phyloP scores from a whole-genome alignment of 2,329 filamentous ascomycete species.

The Botrytis hyacinthi region DNA sequence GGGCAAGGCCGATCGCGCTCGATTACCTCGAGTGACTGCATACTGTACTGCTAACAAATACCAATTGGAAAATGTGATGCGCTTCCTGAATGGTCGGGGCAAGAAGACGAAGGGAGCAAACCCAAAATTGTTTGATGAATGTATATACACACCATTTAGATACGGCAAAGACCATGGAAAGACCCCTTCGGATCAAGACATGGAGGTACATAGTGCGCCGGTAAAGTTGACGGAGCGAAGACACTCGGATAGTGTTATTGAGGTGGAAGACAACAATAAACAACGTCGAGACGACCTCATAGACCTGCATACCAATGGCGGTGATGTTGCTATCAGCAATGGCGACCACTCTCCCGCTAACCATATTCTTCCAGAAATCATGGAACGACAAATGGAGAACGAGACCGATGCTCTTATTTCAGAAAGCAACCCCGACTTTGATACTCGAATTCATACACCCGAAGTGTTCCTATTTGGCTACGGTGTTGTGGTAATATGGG shows the following conservation, averaged over 20 bases:
- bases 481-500: constrained; percentile 97
- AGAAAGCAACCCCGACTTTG: constrained; percentile 64
- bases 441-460: constrained; percentile 84
- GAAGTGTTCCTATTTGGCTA: constrained; percentile 98
- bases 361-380: constrained; percentile 30
- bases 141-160: constrained; percentile 91
- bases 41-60: constrained; percentile 95
- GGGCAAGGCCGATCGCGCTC: constrained; percentile 87
- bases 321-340: constrained; percentile 39
- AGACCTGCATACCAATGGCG: constrained; percentile 50
- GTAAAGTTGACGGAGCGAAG: constrained; percentile 59
- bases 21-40: constrained; percentile 86
- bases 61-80: constrained; percentile 83
- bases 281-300: constrained; percentile 60
- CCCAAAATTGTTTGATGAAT: constrained; percentile 95
- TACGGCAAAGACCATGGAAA: constrained; percentile 54
- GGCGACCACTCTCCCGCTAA: constrained; percentile 31
- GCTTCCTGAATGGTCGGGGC: constrained; percentile 81
- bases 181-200: constrained; percentile 37
- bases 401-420: constrained; percentile 32
- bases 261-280: constrained; percentile 59
- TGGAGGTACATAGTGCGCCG: constrained; percentile 34
- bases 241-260: constrained; percentile 73
- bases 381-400: constrained; percentile 42
- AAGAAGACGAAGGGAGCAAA: constrained; percentile 70